Base-by-base conservation (phyloP, 2,329 filamentous ascomycete genomes). In the Knoxdaviesia proteae region DNA sequence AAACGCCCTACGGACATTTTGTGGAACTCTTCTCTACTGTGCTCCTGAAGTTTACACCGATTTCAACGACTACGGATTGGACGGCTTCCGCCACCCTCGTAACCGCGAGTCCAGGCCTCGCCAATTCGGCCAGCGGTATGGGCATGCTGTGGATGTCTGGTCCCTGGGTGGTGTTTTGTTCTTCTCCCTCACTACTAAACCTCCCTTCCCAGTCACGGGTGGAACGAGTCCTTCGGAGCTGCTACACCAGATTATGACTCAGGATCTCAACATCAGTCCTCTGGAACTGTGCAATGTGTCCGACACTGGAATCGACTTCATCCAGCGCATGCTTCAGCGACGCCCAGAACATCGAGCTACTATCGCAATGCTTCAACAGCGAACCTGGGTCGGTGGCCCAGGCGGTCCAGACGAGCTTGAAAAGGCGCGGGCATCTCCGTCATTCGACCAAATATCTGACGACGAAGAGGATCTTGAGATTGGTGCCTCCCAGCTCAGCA, bases 1-100 rank as follows among this genome's bases (percentile, higher is more conserved):
- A 52, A 94, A 88, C 0, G 94, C 94, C 53, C 64, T 96, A 35
- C 84, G 87, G 56, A 98, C 90, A 0, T 98, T 98, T 53, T 98
- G 90, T 55, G 90, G 92, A 33, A 98, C 90, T 0, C 64, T 98
- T 32, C 65, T 98, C 4, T 98, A 96, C 59, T 96, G 90, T 56
- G 90, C 90, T 0, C 90, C 90, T 0, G 90, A 98, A 54, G 88
- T 98, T 2, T 98, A 96, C 53, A 84, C 81, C 6, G 75, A 78
- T 46, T 80, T 71, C 50, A 57, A 60, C 30, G 69, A 77, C 48
- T 78, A 77, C 41, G 80, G 92, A 51, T 77, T 81, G 50, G 65
- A 74, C 40, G 76, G 72, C n/a, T 69, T 77, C 46, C 65, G 76
- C 35, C 68, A 67, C 35, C 67, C 68, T 33, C 69, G 75, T 29